phyloP scores from a whole-genome alignment of 805 yeast genomes.

The Pichia nanzhaoensis region DNA sequence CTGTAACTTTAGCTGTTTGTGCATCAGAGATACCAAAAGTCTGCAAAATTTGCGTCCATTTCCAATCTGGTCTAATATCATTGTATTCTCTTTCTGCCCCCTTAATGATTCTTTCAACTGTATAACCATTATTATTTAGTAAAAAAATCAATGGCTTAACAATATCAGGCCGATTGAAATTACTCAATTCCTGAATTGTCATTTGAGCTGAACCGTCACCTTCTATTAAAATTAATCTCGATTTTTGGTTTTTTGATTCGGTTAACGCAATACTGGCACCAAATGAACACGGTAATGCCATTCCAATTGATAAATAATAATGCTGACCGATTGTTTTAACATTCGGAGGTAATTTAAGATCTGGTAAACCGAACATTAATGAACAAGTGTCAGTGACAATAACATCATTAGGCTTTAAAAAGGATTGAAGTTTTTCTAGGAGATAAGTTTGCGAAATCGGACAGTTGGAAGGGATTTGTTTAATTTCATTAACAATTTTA shows the following conservation, averaged over 20 bases:
- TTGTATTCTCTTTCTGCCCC: conserved; percentile 75
- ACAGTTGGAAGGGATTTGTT: conserved; percentile 22
- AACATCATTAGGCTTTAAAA: conserved; percentile 50
- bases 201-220: conserved; percentile 96
- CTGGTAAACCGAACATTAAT: conserved; percentile 70
- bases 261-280: conserved; percentile 73
- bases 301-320: conserved; percentile 82
- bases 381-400: conserved; percentile 82
- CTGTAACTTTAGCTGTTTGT: conserved; percentile 30
- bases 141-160: conserved; percentile 65
- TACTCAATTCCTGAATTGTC: conserved; percentile 71
- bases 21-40: conserved; percentile 50
- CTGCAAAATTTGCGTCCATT: conserved; percentile 64
- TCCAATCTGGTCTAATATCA: conserved; percentile 77
- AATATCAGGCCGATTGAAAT: conserved; percentile 39
- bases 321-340: conserved; percentile 55
- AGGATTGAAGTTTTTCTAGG: conserved; percentile 32
- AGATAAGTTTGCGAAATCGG: conserved; percentile 43
- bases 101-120: conserved; percentile 80
- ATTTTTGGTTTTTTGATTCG: conserved; percentile 35
- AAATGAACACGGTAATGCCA: conserved; percentile 78
- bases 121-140: conserved; percentile 81
- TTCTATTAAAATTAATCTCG: conserved; percentile 62
- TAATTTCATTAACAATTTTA: conserved; percentile 13
- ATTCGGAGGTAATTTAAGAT: conserved; percentile 52